Percentiles rank a stretch among this genome's conserved stretches.
Conservation (phyloP, 1,284 basidiomycete species). For the Irpex sp. region DNA sequence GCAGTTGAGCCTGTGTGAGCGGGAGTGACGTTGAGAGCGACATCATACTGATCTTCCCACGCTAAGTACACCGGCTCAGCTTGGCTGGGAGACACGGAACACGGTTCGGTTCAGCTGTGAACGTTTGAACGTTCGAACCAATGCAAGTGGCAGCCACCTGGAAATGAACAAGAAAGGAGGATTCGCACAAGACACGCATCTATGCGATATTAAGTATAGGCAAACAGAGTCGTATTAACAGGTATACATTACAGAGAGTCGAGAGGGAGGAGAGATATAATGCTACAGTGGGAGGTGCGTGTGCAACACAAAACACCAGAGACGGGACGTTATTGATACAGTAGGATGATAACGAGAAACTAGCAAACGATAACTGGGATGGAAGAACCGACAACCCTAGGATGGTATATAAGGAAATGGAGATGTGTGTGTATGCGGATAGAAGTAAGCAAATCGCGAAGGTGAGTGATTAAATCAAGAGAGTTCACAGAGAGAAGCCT, state of each 20-base stretch:
- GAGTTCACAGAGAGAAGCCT: not conserved
- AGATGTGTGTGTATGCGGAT: not conserved
- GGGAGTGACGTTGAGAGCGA: too few species aligned
- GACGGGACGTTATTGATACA: not conserved
- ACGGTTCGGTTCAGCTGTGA: too few species aligned
- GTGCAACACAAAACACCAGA: not conserved
- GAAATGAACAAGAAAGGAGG: too few species aligned
- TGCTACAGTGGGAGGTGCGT: slow-evolving; percentile 1
- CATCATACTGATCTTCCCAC: too few species aligned
- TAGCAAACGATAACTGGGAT: not conserved
- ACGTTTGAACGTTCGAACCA: too few species aligned
- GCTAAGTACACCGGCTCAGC: too few species aligned
- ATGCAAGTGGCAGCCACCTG: too few species aligned
- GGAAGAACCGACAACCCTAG: not conserved
- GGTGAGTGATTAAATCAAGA: not conserved
- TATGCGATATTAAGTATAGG: not conserved
- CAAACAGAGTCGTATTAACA: not conserved
- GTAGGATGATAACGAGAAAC: slow-evolving; percentile 1
- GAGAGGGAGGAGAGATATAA: not conserved
- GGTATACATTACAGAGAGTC: not conserved
- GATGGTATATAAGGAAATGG: not conserved
- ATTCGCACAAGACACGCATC: too few species aligned
- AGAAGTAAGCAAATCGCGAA: not conserved
- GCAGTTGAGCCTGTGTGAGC: too few species aligned
- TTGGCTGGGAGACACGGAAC: too few species aligned